These are phyloP conservation scores for Sporothrix humicola DNA, from an alignment of 2,329 filamentous ascomycete genomes.

Conservation along the genomic window DNA sequence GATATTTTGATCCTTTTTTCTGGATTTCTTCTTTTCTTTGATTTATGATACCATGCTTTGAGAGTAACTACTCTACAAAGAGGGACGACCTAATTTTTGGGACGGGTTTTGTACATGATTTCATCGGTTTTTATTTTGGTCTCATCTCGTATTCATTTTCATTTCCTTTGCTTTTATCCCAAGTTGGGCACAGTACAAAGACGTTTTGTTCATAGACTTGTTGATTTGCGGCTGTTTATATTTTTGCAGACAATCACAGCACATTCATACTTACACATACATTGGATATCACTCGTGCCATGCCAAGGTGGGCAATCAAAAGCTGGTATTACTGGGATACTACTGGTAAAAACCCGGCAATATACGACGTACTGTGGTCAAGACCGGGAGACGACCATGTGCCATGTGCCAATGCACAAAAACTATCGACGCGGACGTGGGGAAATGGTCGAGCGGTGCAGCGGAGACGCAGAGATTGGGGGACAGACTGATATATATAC, in stretches of 20 bases:
- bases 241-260: slow-evolving; percentile 9
- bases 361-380: slow-evolving; percentile 15
- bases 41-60: slow-evolving; percentile 16
- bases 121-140: not conserved
- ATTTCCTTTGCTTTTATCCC: too few species aligned
- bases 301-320: not conserved
- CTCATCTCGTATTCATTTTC: not conserved
- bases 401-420: not conserved
- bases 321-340: not conserved
- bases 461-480: not conserved
- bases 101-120: not conserved
- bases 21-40: not conserved
- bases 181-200: too few species aligned
- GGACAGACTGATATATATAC: not conserved
- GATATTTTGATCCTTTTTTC: not conserved
- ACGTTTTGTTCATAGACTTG: not conserved
- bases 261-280: not conserved
- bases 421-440: slow-evolving; percentile 1
- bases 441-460: slow-evolving; percentile 19
- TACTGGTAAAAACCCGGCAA: slow-evolving; percentile 27
- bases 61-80: not conserved
- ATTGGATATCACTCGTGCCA: not conserved
- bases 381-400: not conserved
- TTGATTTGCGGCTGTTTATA: not conserved
- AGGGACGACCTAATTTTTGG: not conserved